These are phyloP conservation scores for Torulaspora quercuum DNA, from an alignment of 805 yeast genomes.

Conservation along the genomic window DNA sequence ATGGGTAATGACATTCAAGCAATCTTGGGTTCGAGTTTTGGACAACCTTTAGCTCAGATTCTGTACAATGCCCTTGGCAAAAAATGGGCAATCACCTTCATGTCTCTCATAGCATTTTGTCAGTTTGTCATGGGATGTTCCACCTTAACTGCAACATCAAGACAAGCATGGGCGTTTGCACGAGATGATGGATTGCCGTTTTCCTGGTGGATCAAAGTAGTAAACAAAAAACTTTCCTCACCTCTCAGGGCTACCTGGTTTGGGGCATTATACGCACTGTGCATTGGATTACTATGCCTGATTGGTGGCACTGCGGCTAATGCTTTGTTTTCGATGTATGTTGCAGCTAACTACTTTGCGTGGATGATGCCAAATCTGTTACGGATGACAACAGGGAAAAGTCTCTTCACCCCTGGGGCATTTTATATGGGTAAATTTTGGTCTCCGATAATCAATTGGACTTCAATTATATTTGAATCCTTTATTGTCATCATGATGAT, in stretches of 20 bases:
- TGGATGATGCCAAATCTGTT: conserved; percentile 41
- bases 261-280: conserved; percentile 37
- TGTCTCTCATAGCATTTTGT: conserved; percentile 55
- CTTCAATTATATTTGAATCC: conserved; percentile 47
- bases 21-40: conserved; percentile 46
- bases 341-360: conserved; percentile 43
- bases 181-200: conserved; percentile 75
- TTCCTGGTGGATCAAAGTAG: conserved; percentile 52
- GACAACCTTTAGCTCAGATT: conserved; percentile 64
- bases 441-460: conserved; percentile 44
- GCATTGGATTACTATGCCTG: conserved; percentile 41
- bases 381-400: conserved; percentile 44
- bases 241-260: conserved; percentile 60
- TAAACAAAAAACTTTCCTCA: conserved; percentile 52
- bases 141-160: conserved; percentile 57
- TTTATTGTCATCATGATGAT: conserved; percentile 55
- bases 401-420: conserved; percentile 59
- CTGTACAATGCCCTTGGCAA: conserved; percentile 59
- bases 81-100: conserved; percentile 62
- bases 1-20: conserved; percentile 43
- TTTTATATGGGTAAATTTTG: conserved; percentile 54
- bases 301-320: conserved; percentile 44
- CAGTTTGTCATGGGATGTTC: conserved; percentile 67
- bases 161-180: conserved; percentile 74
- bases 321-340: conserved; percentile 43